Percentiles rank a stretch among this genome's conserved stretches.
Evolutionary conservation across 345 rosid species (phyloP).

Genomic region (Citrus mangshanensis): DNA sequence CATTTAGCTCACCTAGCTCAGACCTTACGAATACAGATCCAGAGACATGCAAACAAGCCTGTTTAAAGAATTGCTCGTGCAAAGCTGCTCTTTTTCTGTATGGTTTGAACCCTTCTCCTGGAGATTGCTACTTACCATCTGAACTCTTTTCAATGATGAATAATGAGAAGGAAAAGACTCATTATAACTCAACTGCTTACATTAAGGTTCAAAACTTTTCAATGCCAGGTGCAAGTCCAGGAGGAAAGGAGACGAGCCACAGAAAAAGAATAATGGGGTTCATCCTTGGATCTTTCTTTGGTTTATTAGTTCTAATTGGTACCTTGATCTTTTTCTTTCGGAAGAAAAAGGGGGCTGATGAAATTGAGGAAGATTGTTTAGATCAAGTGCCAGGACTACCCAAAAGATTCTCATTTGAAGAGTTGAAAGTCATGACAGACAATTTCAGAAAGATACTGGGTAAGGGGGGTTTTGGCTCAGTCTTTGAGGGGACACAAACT

Average conservation of each 20-base stretch:
- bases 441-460: conserved; percentile 28
- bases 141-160: conserved; percentile 6
- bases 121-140: neutral
- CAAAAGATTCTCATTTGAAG: conserved; percentile 23
- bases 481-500: conserved; percentile 20
- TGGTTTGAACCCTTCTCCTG: neutral
- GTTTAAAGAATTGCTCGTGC: conserved; percentile 24
- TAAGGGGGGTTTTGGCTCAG: conserved; percentile 37
- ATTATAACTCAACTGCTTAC: conserved; percentile 2
- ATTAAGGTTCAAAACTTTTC: conserved; percentile 3
- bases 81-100: conserved; percentile 21
- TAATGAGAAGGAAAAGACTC: neutral
- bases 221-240: neutral
- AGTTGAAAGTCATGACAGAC: conserved; percentile 13
- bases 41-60: conserved; percentile 14
- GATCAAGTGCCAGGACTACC: conserved; percentile 19
- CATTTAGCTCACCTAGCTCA: neutral
- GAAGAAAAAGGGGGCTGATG: neutral
- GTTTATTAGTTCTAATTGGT: conserved; percentile 2
- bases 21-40: neutral
- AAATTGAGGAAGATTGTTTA: conserved; percentile 19
- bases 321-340: neutral
- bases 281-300: conserved; percentile 3
- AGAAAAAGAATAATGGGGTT: neutral
- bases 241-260: neutral